Evolutionary conservation across 768 basidiomycete genomes (phyloP).

Genomic region (Asterophora parasitica): DNA sequence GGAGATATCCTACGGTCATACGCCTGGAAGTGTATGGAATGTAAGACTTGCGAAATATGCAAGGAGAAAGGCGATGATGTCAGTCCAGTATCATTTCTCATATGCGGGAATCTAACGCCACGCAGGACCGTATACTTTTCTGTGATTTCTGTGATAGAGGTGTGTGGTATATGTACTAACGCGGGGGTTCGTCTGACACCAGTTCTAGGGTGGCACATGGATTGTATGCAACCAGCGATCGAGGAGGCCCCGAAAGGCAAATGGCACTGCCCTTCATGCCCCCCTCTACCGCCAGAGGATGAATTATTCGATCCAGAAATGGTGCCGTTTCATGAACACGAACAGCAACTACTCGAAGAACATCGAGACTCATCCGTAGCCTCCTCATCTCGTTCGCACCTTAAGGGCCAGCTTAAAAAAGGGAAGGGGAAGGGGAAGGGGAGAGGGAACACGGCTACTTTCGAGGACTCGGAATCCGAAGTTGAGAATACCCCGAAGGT

Average conservation of each 20-base stretch:
- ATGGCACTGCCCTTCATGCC: conserved; percentile 74
- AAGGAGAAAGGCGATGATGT: conserved; percentile 85
- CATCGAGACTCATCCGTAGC: conserved; percentile 36
- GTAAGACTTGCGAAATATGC: conserved; percentile 91
- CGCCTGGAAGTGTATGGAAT: conserved; percentile 85
- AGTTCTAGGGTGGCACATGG: conserved; percentile 76
- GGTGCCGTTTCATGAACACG: conserved; percentile 6
- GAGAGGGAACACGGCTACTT: conserved; percentile 22
- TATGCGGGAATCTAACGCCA: conserved; percentile 12
- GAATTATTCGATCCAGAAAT: conserved; percentile 1
- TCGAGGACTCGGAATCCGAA: conserved; percentile 31
- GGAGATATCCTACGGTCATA: conserved; percentile 63
- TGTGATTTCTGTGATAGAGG: conserved; percentile 96
- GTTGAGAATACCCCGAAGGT: conserved; percentile 20
- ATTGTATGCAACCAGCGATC: conserved; percentile 72
- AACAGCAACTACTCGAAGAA: conserved; percentile 5
- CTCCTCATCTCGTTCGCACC: conserved; percentile 32
- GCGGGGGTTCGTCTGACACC: conserved; percentile 3
- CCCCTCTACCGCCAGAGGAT: conserved; percentile 25
- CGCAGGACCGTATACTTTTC: conserved; percentile 74
- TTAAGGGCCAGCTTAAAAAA: conserved; percentile 12
- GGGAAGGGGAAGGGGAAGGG: conserved; percentile 27
- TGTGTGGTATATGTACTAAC: conserved; percentile 23
- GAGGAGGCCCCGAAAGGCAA: conserved; percentile 65
- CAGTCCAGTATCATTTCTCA: conserved; percentile 28